phyloP scores from a whole-genome alignment of 371 early-diverging fungal genomes.

The Rhizopus stolonifer region DNA sequence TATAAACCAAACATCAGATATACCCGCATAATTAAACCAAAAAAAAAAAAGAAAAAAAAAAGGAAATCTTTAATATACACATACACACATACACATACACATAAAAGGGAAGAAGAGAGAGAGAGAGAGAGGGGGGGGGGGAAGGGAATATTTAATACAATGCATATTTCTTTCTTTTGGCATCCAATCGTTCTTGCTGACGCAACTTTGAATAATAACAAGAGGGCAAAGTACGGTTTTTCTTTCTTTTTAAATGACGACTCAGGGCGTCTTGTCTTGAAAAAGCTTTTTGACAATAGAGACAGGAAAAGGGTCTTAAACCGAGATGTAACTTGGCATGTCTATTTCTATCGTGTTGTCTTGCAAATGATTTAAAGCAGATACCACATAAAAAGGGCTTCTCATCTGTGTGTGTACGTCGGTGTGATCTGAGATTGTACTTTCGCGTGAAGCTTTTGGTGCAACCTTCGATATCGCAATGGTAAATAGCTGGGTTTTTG shows the following conservation, averaged over 20 bases:
- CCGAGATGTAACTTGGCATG: slow-evolving; percentile 70
- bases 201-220: slow-evolving; percentile 14
- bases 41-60: neutral
- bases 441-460: slow-evolving; percentile 75
- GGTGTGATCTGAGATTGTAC: slow-evolving; percentile 80
- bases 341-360: slow-evolving; percentile 79
- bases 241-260: slow-evolving; percentile 50
- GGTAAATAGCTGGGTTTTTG: slow-evolving; percentile 2
- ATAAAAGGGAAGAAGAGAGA: no score
- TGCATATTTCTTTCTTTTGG: no score
- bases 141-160: no score
- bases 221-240: slow-evolving; percentile 11
- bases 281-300: slow-evolving; percentile 68
- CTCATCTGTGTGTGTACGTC: slow-evolving; percentile 73
- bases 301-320: slow-evolving; percentile 59
- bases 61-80: no score
- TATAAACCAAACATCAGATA: neutral
- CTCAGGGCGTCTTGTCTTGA: slow-evolving; percentile 72
- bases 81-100: no score
- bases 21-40: no score
- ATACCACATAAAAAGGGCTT: slow-evolving; percentile 64
- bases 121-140: no score
- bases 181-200: no score
- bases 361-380: slow-evolving; percentile 64
- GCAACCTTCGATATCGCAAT: slow-evolving; percentile 54